phyloP scores from a whole-genome alignment of 257 asterid species.

The Craterostigma plantagineum region DNA sequence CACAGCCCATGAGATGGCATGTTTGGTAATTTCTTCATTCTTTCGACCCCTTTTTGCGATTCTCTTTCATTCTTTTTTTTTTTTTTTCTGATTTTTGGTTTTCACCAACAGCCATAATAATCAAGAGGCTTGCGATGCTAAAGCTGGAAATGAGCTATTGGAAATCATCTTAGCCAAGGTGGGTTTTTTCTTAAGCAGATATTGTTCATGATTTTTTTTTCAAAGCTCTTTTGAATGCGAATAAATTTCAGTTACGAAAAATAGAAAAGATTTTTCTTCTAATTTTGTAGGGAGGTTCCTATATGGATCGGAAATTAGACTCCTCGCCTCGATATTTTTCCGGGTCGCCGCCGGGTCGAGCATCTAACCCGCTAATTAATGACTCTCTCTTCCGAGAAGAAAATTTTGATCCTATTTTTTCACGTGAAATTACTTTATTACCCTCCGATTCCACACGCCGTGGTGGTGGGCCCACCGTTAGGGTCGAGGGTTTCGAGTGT shows the following conservation, averaged over 20 bases:
- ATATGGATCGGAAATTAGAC: conserved; percentile 41
- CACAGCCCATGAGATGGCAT: conserved; percentile 55
- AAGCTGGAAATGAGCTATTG: conserved; percentile 73
- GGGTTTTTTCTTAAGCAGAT: too few species aligned
- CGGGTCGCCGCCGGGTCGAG: conserved; percentile 99
- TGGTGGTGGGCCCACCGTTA: too few species aligned
- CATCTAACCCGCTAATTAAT: conserved; percentile 90
- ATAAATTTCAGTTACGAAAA: too few species aligned
- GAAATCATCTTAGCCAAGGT: conserved; percentile 80
- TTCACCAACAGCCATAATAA: conserved; percentile 31
- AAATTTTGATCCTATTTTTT: conserved; percentile 38
- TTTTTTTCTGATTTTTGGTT: background rate
- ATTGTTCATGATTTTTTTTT: too few species aligned
- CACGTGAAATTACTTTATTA: conserved; percentile 17
- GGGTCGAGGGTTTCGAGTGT: too few species aligned
- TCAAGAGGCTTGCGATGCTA: conserved; percentile 55
- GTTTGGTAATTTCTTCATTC: conserved; percentile 22
- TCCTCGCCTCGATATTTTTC: conserved; percentile 87
- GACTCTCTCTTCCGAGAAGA: conserved; percentile 74
- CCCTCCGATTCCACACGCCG: too few species aligned
- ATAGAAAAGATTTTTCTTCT: too few species aligned
- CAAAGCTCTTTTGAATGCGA: too few species aligned
- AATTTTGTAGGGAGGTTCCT: conserved; percentile 38
- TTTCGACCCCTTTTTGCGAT: background rate
- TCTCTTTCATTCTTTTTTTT: background rate